Conservation (phyloP, 2,329 filamentous ascomycete species). For the Cladosporium sp. region DNA sequence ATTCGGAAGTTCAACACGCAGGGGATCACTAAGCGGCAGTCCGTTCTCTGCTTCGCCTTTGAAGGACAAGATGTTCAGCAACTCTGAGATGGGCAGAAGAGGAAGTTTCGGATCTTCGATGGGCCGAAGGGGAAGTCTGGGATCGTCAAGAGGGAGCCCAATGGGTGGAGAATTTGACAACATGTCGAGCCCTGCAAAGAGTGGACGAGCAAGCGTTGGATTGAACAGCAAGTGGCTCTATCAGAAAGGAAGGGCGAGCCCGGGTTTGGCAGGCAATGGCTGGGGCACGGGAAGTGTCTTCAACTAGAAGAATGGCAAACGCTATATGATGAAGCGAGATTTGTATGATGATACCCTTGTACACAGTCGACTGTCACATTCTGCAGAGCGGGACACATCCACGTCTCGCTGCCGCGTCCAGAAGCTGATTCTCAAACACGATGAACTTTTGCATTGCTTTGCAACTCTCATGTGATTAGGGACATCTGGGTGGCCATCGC, state of each 20-base stretch:
- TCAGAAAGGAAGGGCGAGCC: constrained; percentile 69
- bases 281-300: constrained; percentile 27
- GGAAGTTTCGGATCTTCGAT: constrained; percentile 59
- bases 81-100: constrained; percentile 39
- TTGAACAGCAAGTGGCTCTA: constrained; percentile 96
- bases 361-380: not conserved
- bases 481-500: too few relatives aligned
- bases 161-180: constrained; percentile 39
- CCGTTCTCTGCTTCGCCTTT: constrained; percentile 53
- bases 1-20: constrained; percentile 8
- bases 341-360: constrained; percentile 17
- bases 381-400: too few relatives aligned
- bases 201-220: constrained; percentile 64
- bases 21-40: constrained; percentile 17
- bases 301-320: not conserved
- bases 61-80: constrained; percentile 66
- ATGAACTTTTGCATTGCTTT: too few relatives aligned
- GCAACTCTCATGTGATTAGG: too few relatives aligned
- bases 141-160: constrained; percentile 52
- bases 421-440: too few relatives aligned
- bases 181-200: constrained; percentile 34
- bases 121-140: constrained; percentile 54
- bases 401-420: too few relatives aligned
- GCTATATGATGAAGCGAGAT: not conserved
- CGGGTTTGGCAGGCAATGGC: constrained; percentile 36